Base-by-base conservation (phyloP, 305 asterid species). In the Coffea humblotiana region DNA sequence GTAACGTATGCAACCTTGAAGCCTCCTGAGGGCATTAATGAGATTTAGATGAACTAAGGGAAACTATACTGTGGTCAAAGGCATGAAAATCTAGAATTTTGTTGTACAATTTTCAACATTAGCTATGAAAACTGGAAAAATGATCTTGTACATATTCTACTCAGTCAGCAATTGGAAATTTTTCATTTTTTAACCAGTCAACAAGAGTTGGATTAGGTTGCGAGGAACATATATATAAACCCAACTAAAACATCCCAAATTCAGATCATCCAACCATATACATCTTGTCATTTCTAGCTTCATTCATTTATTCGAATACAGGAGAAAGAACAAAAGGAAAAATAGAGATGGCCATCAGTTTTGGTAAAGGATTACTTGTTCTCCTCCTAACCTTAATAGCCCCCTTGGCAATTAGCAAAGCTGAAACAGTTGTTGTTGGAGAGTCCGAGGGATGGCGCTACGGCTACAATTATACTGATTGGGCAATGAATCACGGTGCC, bases 391-490 rank as follows among this genome's bases (percentile, higher is more conserved):
- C 29, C 45, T 51, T 73, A 21, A 15, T 29, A 10, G 15, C 71
- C 76, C 15, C 40, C 21, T 37, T 75, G 6, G 69, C 40, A 56
- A 25, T 75, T 58, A 13, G 78, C 54, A 69, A 75, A 58, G 35
- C 54, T 35, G 51, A 75, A 61, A 75, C 70, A 40, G 5, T 77
- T 6, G 61, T 84, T 16, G 78, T 81, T 19, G 87, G 87, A 35
- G 84, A 82, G 47, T 66, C 86, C 32, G 84, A 80, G 69, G 77
- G 72, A 12, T 80, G 87, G 84, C 82, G 80, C 29, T 80, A 9
- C 15, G 87, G 80, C 65, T 73, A 47, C 68, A 80, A 84, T 71
- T 84, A 84, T 78, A 73, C 84, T 11, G 78, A 81, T 18, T 84
- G 87, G 87, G 77, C 87, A 35, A 14, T 77, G 75, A 74, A 65